Base-by-base conservation (phyloP, 257 asterid genomes). In the Rehmannia glutinosa region DNA sequence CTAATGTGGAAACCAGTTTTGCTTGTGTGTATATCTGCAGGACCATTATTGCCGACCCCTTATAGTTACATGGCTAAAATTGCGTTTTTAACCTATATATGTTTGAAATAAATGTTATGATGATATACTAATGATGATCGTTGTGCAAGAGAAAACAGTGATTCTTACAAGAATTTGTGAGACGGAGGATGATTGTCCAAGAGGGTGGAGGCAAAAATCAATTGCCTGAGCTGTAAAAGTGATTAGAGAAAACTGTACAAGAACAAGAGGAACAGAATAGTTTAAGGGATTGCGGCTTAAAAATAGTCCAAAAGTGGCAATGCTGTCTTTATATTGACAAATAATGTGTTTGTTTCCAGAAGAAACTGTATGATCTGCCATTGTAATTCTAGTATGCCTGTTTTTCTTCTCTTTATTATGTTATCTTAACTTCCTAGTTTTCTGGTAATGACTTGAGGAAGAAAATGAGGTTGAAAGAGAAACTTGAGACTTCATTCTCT, bases 131-230 rank as follows among this genome's bases (percentile, higher is more conserved):
- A n/a, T n/a, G n/a, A n/a, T n/a, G n/a, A n/a, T n/a, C n/a, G n/a
- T n/a, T n/a, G n/a, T n/a, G n/a, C 1, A 11, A 24, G 2, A 21
- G 4, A 51, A 21, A 51, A 51, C 9, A 21, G 58, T n/a, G n/a
- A n/a, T n/a, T 12, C 88, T 77, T 83, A 91, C 96, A 1, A 86
- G 73, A 64, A 91, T 77, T 55, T 85, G 96, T 0, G 97, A 76
- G 20, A 91, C 88, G 35, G 85, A 77, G 0, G 87, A 68, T 1
- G 94, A 82, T 74, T 88, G 95, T 4, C 98, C 95, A 3, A 91
- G 86, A 43, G 93, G 95, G 49, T 62, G 77, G 76, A 91, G 84
- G 77, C 75, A 47, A 38, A 69, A 1, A 10, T 82, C 96, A 50
- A 91, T 78, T 41, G 79, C 1, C 52, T 73, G 32, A 1, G 95